A percentile compares a stretch with the other conserved stretches of the same genome.
Evolutionary conservation across 2,329 filamentous ascomycete genomes (phyloP).

Genomic region (Lomentospora prolificans): DNA sequence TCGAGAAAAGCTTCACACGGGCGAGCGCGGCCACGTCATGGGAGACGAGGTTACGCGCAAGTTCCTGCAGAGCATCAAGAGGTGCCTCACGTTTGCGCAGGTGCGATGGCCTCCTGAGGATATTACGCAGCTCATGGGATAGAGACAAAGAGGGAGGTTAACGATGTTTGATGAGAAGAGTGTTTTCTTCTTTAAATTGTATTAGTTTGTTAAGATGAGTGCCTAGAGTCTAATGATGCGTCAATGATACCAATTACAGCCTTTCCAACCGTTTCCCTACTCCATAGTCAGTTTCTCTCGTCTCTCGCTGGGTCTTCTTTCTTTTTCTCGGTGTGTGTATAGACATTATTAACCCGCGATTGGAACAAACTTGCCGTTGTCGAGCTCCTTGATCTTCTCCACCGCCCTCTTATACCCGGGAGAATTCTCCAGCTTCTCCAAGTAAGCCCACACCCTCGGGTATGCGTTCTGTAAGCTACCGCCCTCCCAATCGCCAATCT

Average conservation of each 20-base stretch:
- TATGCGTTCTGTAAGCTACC: conserved; percentile 27
- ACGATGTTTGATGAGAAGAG: not conserved
- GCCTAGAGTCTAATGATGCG: not conserved
- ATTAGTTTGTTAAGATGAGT: no score
- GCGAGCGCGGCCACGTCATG: conserved; percentile 87
- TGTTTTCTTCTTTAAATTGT: no score
- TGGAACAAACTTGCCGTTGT: conserved; percentile 1
- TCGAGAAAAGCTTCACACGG: conserved; percentile 87
- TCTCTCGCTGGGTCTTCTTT: not conserved
- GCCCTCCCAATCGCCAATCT: conserved; percentile 30
- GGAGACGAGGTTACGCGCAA: conserved; percentile 93
- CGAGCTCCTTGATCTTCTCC: conserved; percentile 8
- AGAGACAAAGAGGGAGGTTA: conserved; percentile 13
- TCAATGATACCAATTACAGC: not conserved
- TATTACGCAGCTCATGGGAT: conserved; percentile 90
- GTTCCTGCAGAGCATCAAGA: conserved; percentile 94
- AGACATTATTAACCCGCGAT: not conserved
- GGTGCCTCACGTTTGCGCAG: conserved; percentile 92
- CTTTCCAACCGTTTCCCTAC: not conserved
- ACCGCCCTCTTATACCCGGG: conserved; percentile 3
- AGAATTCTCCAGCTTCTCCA: conserved; percentile 29
- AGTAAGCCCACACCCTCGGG: conserved; percentile 38
- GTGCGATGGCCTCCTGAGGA: conserved; percentile 93
- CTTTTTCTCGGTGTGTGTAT: not conserved
- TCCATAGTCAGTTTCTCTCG: not conserved